Percentiles rank a stretch among this genome's conserved stretches.
Evolutionary conservation across 108 stramenopile genomes (phyloP).

Genomic region (Cyclotella kingstonii): DNA sequence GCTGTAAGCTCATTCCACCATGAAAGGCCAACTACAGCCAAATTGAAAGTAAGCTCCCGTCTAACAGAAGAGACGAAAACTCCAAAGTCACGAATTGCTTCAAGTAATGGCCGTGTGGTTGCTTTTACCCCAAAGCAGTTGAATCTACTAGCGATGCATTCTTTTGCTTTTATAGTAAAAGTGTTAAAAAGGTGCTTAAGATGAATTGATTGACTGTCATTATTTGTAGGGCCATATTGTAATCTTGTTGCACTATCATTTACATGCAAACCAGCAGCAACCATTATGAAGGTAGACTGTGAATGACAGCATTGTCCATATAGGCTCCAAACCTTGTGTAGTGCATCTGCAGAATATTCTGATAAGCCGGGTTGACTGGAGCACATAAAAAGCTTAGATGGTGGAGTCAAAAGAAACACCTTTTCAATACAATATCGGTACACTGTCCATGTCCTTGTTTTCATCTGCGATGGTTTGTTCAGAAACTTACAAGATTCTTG

Average conservation of each 20-base stretch:
- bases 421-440: slow-evolving; percentile 33
- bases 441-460: slow-evolving; percentile 38
- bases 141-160: slow-evolving; percentile 23
- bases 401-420: slow-evolving; percentile 32
- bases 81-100: slow-evolving; percentile 8
- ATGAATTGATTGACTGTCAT: not conserved
- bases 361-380: slow-evolving; percentile 11
- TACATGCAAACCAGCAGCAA: slow-evolving; percentile 40
- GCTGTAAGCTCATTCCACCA: slow-evolving; percentile 41
- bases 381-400: slow-evolving; percentile 16
- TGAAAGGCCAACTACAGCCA: slow-evolving; percentile 18
- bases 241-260: slow-evolving; percentile 15
- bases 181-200: slow-evolving; percentile 18
- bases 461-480: slow-evolving; percentile 23
- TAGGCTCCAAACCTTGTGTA: slow-evolving; percentile 21
- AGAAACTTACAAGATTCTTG: slow-evolving; percentile 28
- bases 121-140: not conserved
- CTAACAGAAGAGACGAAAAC: slow-evolving; percentile 19
- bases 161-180: slow-evolving; percentile 27
- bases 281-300: slow-evolving; percentile 31
- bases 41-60: slow-evolving; percentile 19
- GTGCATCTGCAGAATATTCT: slow-evolving; percentile 21
- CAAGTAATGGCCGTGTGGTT: not conserved
- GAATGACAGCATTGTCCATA: slow-evolving; percentile 28
- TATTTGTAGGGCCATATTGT: not conserved